Evolutionary conservation across 2,329 filamentous ascomycete species (phyloP).

Genomic region (Amphichorda felina): DNA sequence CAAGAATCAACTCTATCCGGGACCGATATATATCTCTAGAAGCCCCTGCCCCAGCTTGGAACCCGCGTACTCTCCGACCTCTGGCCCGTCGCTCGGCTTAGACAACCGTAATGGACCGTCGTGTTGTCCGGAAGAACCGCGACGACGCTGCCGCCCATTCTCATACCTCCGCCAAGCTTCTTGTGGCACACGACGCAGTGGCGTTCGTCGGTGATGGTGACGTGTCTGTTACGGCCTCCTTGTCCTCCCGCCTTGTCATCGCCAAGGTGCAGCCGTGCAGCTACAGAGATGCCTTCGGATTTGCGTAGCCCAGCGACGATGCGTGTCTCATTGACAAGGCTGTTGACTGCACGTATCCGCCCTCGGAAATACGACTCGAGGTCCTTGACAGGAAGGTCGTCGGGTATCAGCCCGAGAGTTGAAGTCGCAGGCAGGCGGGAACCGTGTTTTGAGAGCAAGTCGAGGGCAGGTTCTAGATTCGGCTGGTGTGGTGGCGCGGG

Average conservation of each 20-base stretch:
- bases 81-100: constrained; percentile 34
- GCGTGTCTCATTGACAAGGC: constrained; percentile 65
- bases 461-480: constrained; percentile 68
- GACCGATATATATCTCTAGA: constrained; percentile 11
- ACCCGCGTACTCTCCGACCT: constrained; percentile 18
- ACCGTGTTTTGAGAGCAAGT: constrained; percentile 83
- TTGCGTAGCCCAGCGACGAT: constrained; percentile 68
- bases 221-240: constrained; percentile 47
- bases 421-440: constrained; percentile 80
- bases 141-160: constrained; percentile 83
- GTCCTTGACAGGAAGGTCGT: constrained; percentile 63
- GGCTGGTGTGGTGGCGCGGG: constrained; percentile 63
- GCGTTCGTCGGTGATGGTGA: constrained; percentile 76
- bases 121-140: constrained; percentile 76
- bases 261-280: constrained; percentile 63
- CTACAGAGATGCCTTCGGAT: constrained; percentile 66
- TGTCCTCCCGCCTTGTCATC: constrained; percentile 43
- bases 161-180: constrained; percentile 71
- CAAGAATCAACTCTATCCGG: too few species aligned
- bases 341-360: constrained; percentile 77
- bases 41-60: constrained; percentile 24
- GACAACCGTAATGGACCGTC: constrained; percentile 74
- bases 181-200: constrained; percentile 92
- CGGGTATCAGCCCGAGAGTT: constrained; percentile 76
- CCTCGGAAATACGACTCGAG: constrained; percentile 87